Percentiles rank a stretch among this genome's conserved stretches.
These are phyloP conservation scores for Hypoxylon sp. DNA, from an alignment of 2,329 filamentous ascomycete genomes.

Conservation along the genomic window DNA sequence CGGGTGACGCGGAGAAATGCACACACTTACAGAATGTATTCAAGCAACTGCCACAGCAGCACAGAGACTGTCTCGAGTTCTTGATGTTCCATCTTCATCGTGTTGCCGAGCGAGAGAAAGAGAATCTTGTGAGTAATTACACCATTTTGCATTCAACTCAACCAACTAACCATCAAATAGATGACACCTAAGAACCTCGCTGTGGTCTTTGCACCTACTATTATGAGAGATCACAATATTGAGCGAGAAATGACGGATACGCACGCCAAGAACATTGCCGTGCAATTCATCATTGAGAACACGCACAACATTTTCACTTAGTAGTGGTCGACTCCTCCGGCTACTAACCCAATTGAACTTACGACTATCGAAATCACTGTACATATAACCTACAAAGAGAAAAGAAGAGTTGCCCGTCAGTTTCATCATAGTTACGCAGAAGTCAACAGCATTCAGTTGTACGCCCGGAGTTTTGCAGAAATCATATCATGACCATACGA, in stretches of 20 bases:
- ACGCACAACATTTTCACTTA: slow-evolving; percentile 83
- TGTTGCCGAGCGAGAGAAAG: slow-evolving; percentile 84
- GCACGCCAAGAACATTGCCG: slow-evolving; percentile 89
- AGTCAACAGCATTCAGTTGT: slow-evolving; percentile 31
- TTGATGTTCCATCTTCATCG: slow-evolving; percentile 92
- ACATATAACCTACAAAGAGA: slow-evolving; percentile 45
- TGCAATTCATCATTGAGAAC: slow-evolving; percentile 95
- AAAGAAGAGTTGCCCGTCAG: slow-evolving; percentile 18
- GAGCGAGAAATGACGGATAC: slow-evolving; percentile 97
- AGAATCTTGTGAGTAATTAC: slow-evolving; percentile 79
- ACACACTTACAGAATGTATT: slow-evolving; percentile 80
- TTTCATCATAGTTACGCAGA: slow-evolving; percentile 10
- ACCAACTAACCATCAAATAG: slow-evolving; percentile 59
- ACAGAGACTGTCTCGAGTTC: slow-evolving; percentile 92
- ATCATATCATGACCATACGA: slow-evolving; percentile 34
- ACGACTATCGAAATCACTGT: slow-evolving; percentile 42
- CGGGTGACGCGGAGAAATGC: slow-evolving; percentile 76
- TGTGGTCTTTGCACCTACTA: slow-evolving; percentile 97
- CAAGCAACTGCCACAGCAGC: slow-evolving; percentile 82
- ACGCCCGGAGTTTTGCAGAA: slow-evolving; percentile 35
- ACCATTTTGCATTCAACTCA: neutral
- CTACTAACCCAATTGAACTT: slow-evolving; percentile 14
- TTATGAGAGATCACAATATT: slow-evolving; percentile 91
- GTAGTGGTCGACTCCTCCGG: slow-evolving; percentile 28
- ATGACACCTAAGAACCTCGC: slow-evolving; percentile 98